These are phyloP conservation scores for Solanum appendiculatum DNA, from an alignment of 257 asterid genomes.

Conservation along the genomic window DNA sequence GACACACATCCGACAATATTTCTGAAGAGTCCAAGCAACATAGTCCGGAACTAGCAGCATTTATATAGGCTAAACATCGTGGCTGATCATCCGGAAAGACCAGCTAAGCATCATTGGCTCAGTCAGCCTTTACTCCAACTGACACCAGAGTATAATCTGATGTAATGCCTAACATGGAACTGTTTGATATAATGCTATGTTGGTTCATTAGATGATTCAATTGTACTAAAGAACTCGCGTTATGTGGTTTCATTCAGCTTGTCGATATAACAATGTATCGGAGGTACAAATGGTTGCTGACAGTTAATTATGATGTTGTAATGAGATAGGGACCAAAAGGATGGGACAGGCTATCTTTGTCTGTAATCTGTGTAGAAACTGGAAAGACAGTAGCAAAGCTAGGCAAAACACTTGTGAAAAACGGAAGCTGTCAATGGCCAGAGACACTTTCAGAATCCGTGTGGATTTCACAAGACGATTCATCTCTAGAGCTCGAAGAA, in stretches of 20 bases:
- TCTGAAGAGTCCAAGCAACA: background rate
- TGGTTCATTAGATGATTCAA: background rate
- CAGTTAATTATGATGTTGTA: background rate
- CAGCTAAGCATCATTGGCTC: background rate
- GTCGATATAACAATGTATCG: too few species aligned
- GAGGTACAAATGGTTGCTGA: background rate
- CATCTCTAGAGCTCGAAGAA: constrained; percentile 49
- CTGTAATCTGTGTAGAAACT: constrained; percentile 49
- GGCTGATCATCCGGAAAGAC: background rate
- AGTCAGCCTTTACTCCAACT: background rate
- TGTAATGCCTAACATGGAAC: background rate
- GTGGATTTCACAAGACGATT: constrained; percentile 39
- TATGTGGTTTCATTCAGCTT: background rate
- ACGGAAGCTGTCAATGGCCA: constrained; percentile 74
- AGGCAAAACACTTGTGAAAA: constrained; percentile 58
- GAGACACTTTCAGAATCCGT: constrained; percentile 65
- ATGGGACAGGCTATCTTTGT: constrained; percentile 75
- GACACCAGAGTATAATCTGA: background rate
- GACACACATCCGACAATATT: background rate
- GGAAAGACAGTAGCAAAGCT: constrained; percentile 60
- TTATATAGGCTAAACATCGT: background rate
- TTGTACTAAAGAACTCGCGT: background rate
- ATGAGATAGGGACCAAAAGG: constrained; percentile 81
- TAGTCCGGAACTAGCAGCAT: background rate
- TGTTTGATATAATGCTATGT: background rate